Evolutionary conservation across 441 rosid genomes (phyloP), one percentile per base, ranked within the genome.

Genomic region (Melastoma candidum): DNA sequence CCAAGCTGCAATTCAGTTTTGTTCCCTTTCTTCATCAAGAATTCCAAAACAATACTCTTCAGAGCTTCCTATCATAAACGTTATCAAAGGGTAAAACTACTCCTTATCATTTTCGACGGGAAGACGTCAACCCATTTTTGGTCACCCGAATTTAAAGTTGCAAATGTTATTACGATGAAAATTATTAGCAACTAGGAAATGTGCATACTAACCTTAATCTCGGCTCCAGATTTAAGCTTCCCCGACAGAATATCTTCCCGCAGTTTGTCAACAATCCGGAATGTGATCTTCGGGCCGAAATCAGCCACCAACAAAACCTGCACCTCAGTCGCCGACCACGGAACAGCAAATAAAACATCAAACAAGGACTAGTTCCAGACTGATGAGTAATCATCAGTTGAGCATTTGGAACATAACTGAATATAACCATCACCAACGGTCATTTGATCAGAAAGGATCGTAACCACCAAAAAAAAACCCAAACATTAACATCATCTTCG

Each of bases 1-100:
- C 98, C 98, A 67, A 90, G 76, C 65, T 74, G 90, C 77, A 90
- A 96, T 68, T 87, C 93, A 0, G 87, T 74, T 73, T 83, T 90
- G 63, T 50, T 79, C 62, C 90, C 86, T 60, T 79, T 87, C 50
- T 69, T 72, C 48, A 75, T 71, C 44, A 90, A 69, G 62, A 90
- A 71, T 61, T 85, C 83, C 73, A 87, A 68, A 27, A 90, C 96
- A 58, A 69, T 71, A 51, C 65, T 85, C 79, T 80, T 90, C 80
- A 90, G 67, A 39, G 98, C 87, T 58, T 80, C 88, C 98, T 87
- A 74, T 17, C 61, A n/a, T 12, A 45, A 7, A 36, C 43, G 9
- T 6, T 10, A 6, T 36, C 8, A 4, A 36, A 36, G 10, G 10
- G 43, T 36, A 36, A 36, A 36, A 36, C 43, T 6, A 7, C 43